Conservation (phyloP, 192 early-diverging fungal species). For the Thoreauomyces humboldtii region DNA sequence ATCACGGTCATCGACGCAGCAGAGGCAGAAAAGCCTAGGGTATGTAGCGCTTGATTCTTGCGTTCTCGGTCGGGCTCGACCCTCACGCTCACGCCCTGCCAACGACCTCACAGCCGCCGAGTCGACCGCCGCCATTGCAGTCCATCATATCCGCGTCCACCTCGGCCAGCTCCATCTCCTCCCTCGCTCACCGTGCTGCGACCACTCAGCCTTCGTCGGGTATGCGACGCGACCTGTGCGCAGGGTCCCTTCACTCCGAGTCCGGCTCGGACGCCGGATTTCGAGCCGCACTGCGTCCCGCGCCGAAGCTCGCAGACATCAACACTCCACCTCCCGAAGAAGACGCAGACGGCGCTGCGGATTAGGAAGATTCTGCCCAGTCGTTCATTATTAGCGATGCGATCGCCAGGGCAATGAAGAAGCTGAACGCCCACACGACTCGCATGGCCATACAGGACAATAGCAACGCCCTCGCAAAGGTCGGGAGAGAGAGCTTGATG, state of each 20-base stretch:
- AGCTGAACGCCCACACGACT: slow-evolving; percentile 8
- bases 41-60: too few species aligned
- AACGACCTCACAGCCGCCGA: too few species aligned
- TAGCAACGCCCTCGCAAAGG: slow-evolving; percentile 14
- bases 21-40: too few species aligned
- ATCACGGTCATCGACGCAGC: slow-evolving; percentile 5
- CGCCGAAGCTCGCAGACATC: slow-evolving; percentile 11
- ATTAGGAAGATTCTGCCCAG: background rate
- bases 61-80: too few species aligned
- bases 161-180: slow-evolving; percentile 3
- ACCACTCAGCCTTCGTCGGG: background rate
- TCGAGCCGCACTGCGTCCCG: slow-evolving; percentile 5
- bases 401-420: slow-evolving; percentile 10
- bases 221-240: slow-evolving; percentile 10
- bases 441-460: slow-evolving; percentile 22
- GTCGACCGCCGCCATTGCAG: too few species aligned
- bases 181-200: slow-evolving; percentile 1
- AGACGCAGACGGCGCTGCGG: too few species aligned
- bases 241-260: background rate
- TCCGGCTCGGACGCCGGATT: background rate
- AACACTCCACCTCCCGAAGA: background rate
- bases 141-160: background rate
- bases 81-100: too few species aligned
- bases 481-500: slow-evolving; percentile 1
- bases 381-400: background rate